Evolutionary conservation across 2,329 filamentous ascomycete genomes (phyloP), one percentile per base, ranked within the genome.

Genomic region (Neofusicoccum cordaticola): DNA sequence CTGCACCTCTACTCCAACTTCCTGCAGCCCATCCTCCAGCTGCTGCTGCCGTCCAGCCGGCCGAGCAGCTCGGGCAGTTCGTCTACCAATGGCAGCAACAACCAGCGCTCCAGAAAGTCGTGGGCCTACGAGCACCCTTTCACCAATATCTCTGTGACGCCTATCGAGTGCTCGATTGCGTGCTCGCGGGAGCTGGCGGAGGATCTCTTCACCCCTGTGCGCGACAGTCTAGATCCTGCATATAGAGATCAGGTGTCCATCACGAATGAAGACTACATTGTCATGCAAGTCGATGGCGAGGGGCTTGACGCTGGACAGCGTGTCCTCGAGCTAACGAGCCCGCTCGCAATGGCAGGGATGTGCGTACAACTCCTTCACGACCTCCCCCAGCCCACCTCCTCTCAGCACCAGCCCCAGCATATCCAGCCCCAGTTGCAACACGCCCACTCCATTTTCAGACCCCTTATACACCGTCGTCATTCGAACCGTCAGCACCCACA

Each of bases 61-160:
- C 65, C 67, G 53, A 64, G 65, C 52, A 61, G 67, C 19, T 64
- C 67, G 58, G 65, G 41, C 58, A 72, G 73, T 63, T 70, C 68
- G 31, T 45, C 41, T 9, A 60, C 56, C 9, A 70, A 72, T 51
- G 74, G 73, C 34, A 72, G 73, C 41, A 47, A 17, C 31, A 19
- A 15, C 9, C 73, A 75, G 8, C 74, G 73, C 62, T 70, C 74
- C 17, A 72, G 72, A 27, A 77, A 74, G 63, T 74, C 76, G 15
- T 83, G 79, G 83, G 79, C 78, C 15, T 81, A 75, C 67, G 81
- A 82, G 73, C 90, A 95, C 77, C 88, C 88, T 50, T 98, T 99
- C 77, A 85, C 97, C 75, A 98, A 98, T 77, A 88, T 99, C 70
- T 96, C 92, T 67, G 86, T 98, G 72, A 98, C 93, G 0, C 92